Conservation (phyloP, 352 stramenopile genomes). For the Pythium sukuiense region DNA sequence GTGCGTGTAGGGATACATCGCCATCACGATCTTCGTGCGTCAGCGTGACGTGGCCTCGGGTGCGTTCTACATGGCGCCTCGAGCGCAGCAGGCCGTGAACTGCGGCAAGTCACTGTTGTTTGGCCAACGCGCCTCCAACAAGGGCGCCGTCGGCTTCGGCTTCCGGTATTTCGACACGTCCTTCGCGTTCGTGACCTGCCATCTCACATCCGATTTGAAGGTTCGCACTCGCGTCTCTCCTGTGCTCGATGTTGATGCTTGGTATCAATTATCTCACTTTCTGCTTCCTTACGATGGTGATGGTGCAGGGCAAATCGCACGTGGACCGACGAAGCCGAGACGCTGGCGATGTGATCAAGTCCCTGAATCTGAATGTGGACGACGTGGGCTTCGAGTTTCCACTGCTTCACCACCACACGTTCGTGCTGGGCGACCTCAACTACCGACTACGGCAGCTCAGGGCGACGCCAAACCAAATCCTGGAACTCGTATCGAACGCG, state of each 20-base stretch:
- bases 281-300: not conserved
- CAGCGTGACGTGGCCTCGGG: constrained; percentile 63
- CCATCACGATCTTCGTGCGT: constrained; percentile 87
- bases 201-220: constrained; percentile 88
- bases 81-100: constrained; percentile 70
- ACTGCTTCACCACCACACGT: constrained; percentile 85
- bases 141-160: constrained; percentile 86
- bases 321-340: constrained; percentile 76
- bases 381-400: constrained; percentile 87
- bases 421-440: constrained; percentile 90
- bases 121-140: constrained; percentile 80
- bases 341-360: constrained; percentile 67
- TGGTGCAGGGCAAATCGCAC: constrained; percentile 61
- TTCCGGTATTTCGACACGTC: constrained; percentile 88
- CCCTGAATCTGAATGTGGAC: constrained; percentile 77
- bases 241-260: not conserved
- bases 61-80: constrained; percentile 81
- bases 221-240: constrained; percentile 1
- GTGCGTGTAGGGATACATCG: constrained; percentile 68
- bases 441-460: constrained; percentile 75
- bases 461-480: constrained; percentile 50
- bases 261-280: not conserved
- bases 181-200: constrained; percentile 86
- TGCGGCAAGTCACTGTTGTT: constrained; percentile 77
- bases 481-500: constrained; percentile 54